These are phyloP conservation scores for Mycena latifolia DNA, from an alignment of 768 basidiomycete species.

Conservation along the genomic window DNA sequence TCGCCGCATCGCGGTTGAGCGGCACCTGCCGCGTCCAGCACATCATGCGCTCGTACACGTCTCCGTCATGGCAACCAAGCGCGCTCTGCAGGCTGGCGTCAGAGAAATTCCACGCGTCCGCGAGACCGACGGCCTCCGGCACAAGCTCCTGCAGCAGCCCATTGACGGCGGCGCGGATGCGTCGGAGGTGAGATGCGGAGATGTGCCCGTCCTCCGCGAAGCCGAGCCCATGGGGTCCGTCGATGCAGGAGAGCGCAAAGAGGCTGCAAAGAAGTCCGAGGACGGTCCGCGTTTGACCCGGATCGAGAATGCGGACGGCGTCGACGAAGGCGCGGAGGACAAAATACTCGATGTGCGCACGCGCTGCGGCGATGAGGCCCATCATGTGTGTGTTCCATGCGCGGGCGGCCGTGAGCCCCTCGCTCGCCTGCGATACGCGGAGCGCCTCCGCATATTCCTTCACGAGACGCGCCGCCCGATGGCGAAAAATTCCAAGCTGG, in stretches of 20 bases:
- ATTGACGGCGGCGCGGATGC: slow-evolving; percentile 34
- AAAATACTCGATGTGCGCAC: slow-evolving; percentile 41
- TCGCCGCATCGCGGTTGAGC: slow-evolving; percentile 28
- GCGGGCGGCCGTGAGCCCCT: slow-evolving; percentile 22
- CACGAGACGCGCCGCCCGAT: slow-evolving; percentile 39
- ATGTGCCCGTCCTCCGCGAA: slow-evolving; percentile 42
- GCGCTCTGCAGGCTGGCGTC: slow-evolving; percentile 40
- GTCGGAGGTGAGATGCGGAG: slow-evolving; percentile 34
- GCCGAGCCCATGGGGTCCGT: slow-evolving; percentile 36
- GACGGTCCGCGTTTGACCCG: slow-evolving; percentile 24
- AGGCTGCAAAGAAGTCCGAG: slow-evolving; percentile 38
- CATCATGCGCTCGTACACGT: slow-evolving; percentile 41
- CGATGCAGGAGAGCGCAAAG: slow-evolving; percentile 42
- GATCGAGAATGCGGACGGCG: slow-evolving; percentile 18
- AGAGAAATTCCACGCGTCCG: slow-evolving; percentile 44
- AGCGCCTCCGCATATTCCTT: slow-evolving; percentile 34
- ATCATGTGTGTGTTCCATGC: slow-evolving; percentile 46
- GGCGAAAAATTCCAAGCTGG: slow-evolving; percentile 38
- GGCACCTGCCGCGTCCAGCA: slow-evolving; percentile 43
- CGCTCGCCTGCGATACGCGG: slow-evolving; percentile 16
- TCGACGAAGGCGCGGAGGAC: slow-evolving; percentile 39
- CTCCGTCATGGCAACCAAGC: slow-evolving; percentile 41
- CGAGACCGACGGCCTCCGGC: slow-evolving; percentile 40
- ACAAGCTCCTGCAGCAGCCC: slow-evolving; percentile 27
- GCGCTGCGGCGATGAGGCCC: slow-evolving; percentile 39